These are phyloP conservation scores for Trypanosoma lewisi DNA, from an alignment of 208 protist genomes.

Conservation along the genomic window DNA sequence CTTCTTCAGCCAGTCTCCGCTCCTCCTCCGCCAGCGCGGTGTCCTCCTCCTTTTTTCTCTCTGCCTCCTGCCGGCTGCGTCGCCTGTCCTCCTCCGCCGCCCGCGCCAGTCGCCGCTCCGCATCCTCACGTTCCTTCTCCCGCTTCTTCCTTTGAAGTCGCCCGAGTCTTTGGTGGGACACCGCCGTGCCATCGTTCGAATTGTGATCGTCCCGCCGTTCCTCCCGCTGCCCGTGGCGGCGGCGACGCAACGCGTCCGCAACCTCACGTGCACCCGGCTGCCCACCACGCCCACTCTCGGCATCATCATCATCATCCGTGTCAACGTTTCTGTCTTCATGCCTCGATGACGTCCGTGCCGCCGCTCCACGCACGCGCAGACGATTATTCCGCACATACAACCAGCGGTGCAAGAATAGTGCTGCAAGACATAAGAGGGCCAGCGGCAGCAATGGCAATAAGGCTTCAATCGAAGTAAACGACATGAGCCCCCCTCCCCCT, in stretches of 20 bases:
- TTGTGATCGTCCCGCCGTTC: not conserved
- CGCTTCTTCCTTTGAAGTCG: constrained; percentile 66
- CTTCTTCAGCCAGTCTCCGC: constrained; percentile 34
- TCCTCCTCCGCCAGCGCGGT: constrained; percentile 31
- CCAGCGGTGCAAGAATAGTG: not conserved
- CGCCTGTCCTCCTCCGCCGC: constrained; percentile 8
- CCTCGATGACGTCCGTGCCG: not conserved
- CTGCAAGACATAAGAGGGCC: not conserved
- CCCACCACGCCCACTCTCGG: not conserved
- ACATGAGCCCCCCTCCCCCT: not conserved
- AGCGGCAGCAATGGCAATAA: not conserved
- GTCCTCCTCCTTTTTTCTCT: constrained; percentile 23
- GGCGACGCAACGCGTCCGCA: constrained; percentile 5
- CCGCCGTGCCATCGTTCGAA: constrained; percentile 14
- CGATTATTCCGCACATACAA: not conserved
- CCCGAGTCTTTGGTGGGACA: constrained; percentile 27
- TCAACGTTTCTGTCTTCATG: not conserved
- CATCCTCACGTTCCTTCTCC: constrained; percentile 52
- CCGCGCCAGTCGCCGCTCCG: constrained; percentile 38
- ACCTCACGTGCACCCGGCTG: not conserved
- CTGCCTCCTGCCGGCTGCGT: constrained; percentile 19
- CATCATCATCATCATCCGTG: constrained; percentile 16
- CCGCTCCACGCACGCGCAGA: not conserved
- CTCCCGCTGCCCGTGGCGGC: not conserved
- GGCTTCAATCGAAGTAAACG: not conserved